phyloP scores from a whole-genome alignment of 164 flowering plant species.

The Vitis rotundifolia region DNA sequence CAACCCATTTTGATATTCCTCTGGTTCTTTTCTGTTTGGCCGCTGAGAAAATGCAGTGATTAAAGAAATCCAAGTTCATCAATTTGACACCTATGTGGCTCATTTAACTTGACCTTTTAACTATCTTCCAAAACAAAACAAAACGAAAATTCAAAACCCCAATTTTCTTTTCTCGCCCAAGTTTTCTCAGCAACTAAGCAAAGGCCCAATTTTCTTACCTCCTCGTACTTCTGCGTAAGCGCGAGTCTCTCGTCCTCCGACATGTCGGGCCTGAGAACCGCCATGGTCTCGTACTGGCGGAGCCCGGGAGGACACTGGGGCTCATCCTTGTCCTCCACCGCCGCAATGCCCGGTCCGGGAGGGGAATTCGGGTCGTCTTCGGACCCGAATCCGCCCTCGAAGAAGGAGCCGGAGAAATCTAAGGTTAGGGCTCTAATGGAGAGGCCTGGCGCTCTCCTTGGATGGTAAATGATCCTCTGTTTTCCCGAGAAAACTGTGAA shows the following conservation, averaged over 20 bases:
- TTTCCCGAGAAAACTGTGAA: slow-evolving; percentile 20
- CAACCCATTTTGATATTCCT: no score
- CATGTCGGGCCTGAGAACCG: slow-evolving; percentile 87
- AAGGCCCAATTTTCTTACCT: slow-evolving; percentile 43
- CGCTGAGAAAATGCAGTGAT: no score
- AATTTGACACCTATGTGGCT: no score
- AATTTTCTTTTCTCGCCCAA: background rate
- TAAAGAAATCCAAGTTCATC: no score
- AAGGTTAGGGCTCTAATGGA: slow-evolving; percentile 48
- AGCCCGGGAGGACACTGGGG: slow-evolving; percentile 92
- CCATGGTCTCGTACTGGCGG: slow-evolving; percentile 84
- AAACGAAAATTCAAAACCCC: no score
- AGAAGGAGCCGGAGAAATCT: slow-evolving; percentile 74
- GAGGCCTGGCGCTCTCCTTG: slow-evolving; percentile 3
- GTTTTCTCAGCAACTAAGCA: background rate
- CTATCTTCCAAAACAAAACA: no score
- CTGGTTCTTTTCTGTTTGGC: no score
- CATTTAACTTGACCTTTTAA: no score
- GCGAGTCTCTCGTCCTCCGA: slow-evolving; percentile 83
- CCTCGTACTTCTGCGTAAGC: slow-evolving; percentile 89
- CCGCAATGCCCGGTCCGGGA: slow-evolving; percentile 33
- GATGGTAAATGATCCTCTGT: slow-evolving; percentile 2
- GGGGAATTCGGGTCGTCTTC: slow-evolving; percentile 47
- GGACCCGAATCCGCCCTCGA: slow-evolving; percentile 61
- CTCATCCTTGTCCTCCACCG: slow-evolving; percentile 73